These are phyloP conservation scores for Cercophora newfieldiana DNA, from an alignment of 495 filamentous ascomycete genomes.

Conservation along the genomic window DNA sequence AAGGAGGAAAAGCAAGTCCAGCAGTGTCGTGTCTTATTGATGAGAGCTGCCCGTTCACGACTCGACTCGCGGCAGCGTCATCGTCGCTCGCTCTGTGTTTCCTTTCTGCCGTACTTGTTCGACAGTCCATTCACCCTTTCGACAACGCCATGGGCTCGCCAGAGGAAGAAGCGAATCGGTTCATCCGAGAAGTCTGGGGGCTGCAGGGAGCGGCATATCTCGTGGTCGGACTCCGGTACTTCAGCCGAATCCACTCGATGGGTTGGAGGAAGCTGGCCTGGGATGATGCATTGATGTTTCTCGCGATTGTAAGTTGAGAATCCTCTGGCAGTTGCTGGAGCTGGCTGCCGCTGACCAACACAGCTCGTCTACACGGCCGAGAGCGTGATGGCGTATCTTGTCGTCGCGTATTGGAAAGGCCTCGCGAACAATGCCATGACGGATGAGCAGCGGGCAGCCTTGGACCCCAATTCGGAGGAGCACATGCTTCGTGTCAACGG, in stretches of 20 bases:
- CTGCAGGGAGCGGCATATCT: constrained; percentile 33
- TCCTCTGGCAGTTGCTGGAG: not conserved
- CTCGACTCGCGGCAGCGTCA: not conserved
- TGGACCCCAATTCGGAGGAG: constrained; percentile 44
- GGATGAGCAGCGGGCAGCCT: constrained; percentile 42
- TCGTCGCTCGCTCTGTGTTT: not conserved
- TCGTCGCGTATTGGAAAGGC: constrained; percentile 30
- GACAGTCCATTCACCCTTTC: not conserved
- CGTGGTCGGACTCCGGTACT: constrained; percentile 32
- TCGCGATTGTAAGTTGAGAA: constrained; percentile 53
- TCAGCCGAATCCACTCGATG: constrained; percentile 23
- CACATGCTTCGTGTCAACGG: constrained; percentile 53
- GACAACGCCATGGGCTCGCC: constrained; percentile 1
- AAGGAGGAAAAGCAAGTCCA: too few species aligned
- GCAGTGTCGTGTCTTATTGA: too few species aligned
- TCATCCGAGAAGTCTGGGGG: constrained; percentile 35
- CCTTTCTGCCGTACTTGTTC: not conserved
- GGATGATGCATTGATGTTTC: constrained; percentile 58
- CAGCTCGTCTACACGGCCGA: constrained; percentile 43
- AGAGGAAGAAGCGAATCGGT: constrained; percentile 17
- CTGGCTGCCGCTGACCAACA: not conserved
- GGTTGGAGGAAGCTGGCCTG: constrained; percentile 29
- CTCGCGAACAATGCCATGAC: constrained; percentile 59
- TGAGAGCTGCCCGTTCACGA: too few species aligned
- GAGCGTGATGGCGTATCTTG: constrained; percentile 35